Evolutionary conservation across 306 rosid genomes (phyloP).

Genomic region (Ochetophila trinervis): DNA sequence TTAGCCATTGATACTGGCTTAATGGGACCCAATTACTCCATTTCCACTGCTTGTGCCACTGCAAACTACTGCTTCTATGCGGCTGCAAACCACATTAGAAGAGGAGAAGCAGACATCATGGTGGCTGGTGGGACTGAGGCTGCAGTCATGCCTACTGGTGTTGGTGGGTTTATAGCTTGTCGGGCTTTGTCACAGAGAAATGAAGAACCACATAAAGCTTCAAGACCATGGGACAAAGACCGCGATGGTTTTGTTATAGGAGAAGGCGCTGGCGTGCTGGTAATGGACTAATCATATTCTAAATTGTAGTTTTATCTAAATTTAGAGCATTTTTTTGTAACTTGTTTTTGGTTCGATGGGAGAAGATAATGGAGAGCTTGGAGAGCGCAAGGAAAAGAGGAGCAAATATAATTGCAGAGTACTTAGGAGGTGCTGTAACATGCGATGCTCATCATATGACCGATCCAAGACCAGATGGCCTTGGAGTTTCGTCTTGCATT

Average conservation of each 20-base stretch:
- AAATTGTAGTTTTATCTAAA: neutral
- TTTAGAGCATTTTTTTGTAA: neutral
- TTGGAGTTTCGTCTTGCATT: conserved; percentile 71
- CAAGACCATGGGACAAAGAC: conserved; percentile 75
- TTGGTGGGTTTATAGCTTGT: conserved; percentile 71
- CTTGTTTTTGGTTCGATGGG: neutral
- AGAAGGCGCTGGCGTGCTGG: conserved; percentile 75
- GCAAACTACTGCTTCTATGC: conserved; percentile 60
- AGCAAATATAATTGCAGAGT: conserved; percentile 57
- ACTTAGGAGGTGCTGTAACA: conserved; percentile 63
- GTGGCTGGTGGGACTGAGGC: conserved; percentile 72
- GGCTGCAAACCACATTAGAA: conserved; percentile 68
- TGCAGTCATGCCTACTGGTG: conserved; percentile 46
- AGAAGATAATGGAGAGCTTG: conserved; percentile 71
- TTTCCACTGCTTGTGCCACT: conserved; percentile 81
- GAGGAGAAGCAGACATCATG: conserved; percentile 79
- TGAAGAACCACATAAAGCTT: conserved; percentile 57
- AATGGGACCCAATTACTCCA: conserved; percentile 72
- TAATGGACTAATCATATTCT: conserved; percentile 17
- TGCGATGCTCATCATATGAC: conserved; percentile 86
- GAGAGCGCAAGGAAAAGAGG: conserved; percentile 67
- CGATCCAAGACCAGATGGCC: conserved; percentile 66
- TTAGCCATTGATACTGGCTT: conserved; percentile 67
- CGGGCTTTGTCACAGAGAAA: conserved; percentile 73
- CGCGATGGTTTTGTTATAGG: conserved; percentile 78